phyloP scores from a whole-genome alignment of 2,329 filamentous ascomycete species.

The Nothophaeocryptopus gaeumannii region DNA sequence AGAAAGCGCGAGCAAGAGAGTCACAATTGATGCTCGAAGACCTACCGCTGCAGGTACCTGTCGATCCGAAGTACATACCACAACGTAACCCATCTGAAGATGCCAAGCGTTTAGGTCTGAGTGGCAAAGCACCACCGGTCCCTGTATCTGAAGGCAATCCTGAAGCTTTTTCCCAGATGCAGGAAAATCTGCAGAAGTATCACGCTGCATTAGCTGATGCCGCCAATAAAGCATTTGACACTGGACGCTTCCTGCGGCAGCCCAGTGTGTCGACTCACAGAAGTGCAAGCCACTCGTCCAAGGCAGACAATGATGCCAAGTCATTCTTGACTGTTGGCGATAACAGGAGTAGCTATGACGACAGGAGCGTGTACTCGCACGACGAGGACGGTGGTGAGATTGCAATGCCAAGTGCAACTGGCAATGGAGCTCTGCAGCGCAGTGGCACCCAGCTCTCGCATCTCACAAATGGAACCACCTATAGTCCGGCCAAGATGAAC shows the following conservation, averaged over 20 bases:
- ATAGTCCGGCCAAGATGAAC: constrained; percentile 30
- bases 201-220: constrained; percentile 82
- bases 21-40: constrained; percentile 33
- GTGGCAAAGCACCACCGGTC: constrained; percentile 49
- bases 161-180: constrained; percentile 41
- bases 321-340: not conserved
- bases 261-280: constrained; percentile 21
- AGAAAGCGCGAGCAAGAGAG: constrained; percentile 24
- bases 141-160: constrained; percentile 44
- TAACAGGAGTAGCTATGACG: constrained; percentile 9
- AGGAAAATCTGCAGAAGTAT: constrained; percentile 66
- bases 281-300: constrained; percentile 2
- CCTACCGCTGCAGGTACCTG: constrained; percentile 26
- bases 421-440: constrained; percentile 9
- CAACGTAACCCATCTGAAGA: constrained; percentile 35
- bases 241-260: constrained; percentile 67
- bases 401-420: constrained; percentile 9
- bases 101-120: constrained; percentile 32
- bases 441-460: constrained; percentile 15
- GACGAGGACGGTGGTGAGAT: constrained; percentile 18
- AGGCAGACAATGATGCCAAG: not conserved
- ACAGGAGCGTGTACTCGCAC: constrained; percentile 23
- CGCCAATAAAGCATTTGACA: constrained; percentile 70
- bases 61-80: constrained; percentile 31
- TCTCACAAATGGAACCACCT: constrained; percentile 15